Base-by-base conservation (phyloP, 1,284 basidiomycete species). In the Pseudozyma hubeiensis region DNA sequence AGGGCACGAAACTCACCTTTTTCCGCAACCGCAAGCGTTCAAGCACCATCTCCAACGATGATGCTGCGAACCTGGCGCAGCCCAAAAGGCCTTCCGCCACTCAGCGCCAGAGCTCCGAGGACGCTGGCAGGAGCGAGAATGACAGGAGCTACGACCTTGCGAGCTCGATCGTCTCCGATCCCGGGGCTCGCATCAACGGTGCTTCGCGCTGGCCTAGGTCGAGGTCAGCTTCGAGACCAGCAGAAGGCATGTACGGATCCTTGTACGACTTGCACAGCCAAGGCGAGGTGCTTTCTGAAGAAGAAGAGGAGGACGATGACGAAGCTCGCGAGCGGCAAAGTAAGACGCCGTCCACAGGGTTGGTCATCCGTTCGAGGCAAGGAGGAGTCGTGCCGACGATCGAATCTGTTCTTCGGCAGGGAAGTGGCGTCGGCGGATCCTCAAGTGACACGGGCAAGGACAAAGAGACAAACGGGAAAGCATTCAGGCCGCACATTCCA, bases 101-200 rank as follows among this genome's bases (percentile, higher is more conserved):
- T 11, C 33, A n/a, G 9, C 41, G 50, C 13, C 48, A 43, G n/a
- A 33, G 39, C 39, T 51, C 40, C n/a, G 48, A 69, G 14, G 66
- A 49, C 5, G 52, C 40, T 29, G 37, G 24, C 5, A 37, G 35
- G 29, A 31, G 10, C 3, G 48, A 29, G 10, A 43, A 34, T n/a
- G 53, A 35, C 8, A 51, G 46, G 31, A 31, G 16, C 4, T 40
- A 29, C 13, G 67, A 75, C 33, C 56, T 75, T 14, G 53, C 64
- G 14, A 67, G 67, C 29, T 75, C 72, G 46, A 56, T 75, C 16
- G 54, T 75, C 7, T 75, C 72, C 13, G 72, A 75, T 55, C 72
- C 72, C 8, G 72, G 67, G 2, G 40, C 35, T 3, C 44, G 62
- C 0, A 17, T 50, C 1, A 47, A 56, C 35, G 37, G 40, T 8